A percentile compares a stretch with the other conserved stretches of the same genome.
phyloP scores from a whole-genome alignment of 768 basidiomycete genomes.

The Naganishia kalamii region DNA sequence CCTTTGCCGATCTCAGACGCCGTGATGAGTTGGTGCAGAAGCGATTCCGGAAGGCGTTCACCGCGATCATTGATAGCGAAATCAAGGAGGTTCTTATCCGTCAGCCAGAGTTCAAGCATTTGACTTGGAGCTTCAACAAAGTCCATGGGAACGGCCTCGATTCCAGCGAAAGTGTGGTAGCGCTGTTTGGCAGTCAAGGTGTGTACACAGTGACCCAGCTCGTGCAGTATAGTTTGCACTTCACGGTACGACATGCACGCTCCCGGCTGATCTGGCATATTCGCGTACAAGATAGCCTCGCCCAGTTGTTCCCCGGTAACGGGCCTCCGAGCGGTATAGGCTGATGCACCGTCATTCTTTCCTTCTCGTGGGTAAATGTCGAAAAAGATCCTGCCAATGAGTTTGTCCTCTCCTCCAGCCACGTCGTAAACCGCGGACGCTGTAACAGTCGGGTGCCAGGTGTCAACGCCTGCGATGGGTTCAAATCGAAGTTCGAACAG shows the following conservation, averaged over 20 bases:
- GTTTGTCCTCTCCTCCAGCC: not conserved
- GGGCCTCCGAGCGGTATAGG: not conserved
- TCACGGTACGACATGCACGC: conserved; percentile 15
- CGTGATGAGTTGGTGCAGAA: not conserved
- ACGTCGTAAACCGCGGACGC: not conserved
- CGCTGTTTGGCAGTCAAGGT: not conserved
- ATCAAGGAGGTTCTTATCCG: not conserved
- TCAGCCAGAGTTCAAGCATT: conserved; percentile 4
- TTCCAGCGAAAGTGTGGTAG: conserved; percentile 2
- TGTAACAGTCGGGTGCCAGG: not conserved
- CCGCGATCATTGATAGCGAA: not conserved
- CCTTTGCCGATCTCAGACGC: not conserved
- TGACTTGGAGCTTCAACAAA: conserved; percentile 1
- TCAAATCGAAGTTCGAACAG: not conserved
- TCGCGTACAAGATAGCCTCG: not conserved
- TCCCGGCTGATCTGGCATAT: not conserved
- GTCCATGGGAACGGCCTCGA: not conserved
- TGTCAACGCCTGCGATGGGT: not conserved
- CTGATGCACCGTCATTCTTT: not conserved
- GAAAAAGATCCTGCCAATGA: conserved; percentile 1
- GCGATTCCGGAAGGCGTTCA: not conserved
- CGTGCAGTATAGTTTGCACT: conserved; percentile 3
- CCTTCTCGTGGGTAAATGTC: not conserved
- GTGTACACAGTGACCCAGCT: conserved; percentile 13
- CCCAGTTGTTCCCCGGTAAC: not conserved